These are phyloP conservation scores for Cladosporium halotolerans DNA, from an alignment of 2,329 filamentous ascomycete genomes.

Conservation along the genomic window DNA sequence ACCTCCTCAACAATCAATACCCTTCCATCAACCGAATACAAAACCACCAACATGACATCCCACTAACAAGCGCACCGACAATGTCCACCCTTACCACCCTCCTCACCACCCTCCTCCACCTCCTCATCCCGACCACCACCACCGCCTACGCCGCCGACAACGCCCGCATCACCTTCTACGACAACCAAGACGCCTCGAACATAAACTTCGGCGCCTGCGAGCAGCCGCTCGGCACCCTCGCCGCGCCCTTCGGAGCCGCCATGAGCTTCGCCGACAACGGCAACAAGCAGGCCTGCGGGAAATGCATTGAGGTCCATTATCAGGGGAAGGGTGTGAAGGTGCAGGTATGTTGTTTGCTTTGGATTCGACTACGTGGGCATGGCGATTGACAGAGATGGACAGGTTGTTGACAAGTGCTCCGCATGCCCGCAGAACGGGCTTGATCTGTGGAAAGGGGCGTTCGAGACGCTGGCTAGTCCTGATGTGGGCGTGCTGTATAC, in stretches of 20 bases:
- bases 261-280: background rate
- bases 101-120: background rate
- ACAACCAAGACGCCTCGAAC: background rate
- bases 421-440: background rate
- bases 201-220: slow-evolving; percentile 4
- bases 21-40: background rate
- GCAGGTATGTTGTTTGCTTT: background rate
- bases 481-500: background rate
- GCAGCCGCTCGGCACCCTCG: background rate
- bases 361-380: background rate
- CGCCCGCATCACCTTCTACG: slow-evolving; percentile 2
- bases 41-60: background rate
- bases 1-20: background rate
- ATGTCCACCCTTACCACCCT: background rate
- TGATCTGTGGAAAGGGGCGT: background rate
- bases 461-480: background rate
- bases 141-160: background rate
- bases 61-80: background rate
- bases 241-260: background rate
- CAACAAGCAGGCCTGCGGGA: slow-evolving; percentile 3
- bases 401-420: slow-evolving; percentile 1
- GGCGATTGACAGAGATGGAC: background rate
- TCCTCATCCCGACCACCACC: background rate
- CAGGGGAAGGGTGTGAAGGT: background rate
- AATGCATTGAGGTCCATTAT: slow-evolving; percentile 3